Evolutionary conservation across 176 grass and related monocot genomes (phyloP).

Genomic region (Oryza officinalis): DNA sequence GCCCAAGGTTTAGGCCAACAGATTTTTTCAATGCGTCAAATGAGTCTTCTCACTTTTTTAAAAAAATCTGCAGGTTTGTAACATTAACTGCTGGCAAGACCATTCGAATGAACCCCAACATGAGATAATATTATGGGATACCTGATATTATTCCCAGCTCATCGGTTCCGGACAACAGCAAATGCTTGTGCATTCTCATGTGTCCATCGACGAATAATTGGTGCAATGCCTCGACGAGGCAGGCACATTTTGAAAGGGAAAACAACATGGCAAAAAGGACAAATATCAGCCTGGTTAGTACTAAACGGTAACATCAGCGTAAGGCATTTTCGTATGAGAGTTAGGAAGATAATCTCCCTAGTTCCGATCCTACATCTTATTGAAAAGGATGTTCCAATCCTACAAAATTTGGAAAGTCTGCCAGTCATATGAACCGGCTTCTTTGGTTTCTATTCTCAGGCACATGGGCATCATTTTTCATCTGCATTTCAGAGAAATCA

Average conservation of each 20-base stretch:
- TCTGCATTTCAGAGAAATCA: background rate
- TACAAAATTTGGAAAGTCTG: conserved; percentile 28
- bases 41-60: too few species aligned
- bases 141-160: background rate
- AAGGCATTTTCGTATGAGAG: background rate
- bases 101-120: background rate
- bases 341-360: background rate
- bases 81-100: background rate
- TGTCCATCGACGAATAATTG: background rate
- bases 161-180: background rate
- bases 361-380: background rate
- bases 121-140: background rate
- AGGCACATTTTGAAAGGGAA: background rate
- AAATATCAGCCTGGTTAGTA: background rate
- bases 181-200: background rate
- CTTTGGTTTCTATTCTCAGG: background rate
- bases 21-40: background rate
- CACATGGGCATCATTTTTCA: background rate
- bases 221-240: background rate
- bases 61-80: background rate
- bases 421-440: background rate
- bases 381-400: background rate
- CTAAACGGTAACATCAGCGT: background rate
- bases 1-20: background rate
- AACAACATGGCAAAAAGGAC: background rate